Evolutionary conservation across 2,329 filamentous ascomycete species (phyloP), one percentile per base, ranked within the genome.

Genomic region (Chrysosporium keratinophilum): DNA sequence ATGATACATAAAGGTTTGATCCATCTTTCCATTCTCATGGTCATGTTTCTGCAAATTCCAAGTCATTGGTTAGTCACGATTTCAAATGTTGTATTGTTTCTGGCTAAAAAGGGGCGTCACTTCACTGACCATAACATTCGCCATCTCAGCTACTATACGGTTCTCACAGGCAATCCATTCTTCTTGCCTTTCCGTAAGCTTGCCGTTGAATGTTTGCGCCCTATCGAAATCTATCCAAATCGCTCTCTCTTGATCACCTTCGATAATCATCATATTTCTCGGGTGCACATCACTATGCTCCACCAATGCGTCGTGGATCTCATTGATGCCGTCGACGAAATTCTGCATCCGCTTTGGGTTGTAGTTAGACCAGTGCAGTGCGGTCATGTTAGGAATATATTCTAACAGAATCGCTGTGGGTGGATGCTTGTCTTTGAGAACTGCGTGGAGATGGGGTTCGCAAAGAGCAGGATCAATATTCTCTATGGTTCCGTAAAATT

Each of bases 191-290:
- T 51, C 48, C 14, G 37, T 50, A 39, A 50, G 33, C 20, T 50
- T 10, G 19, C 46, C 48, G 42, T 46, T 33, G 31, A 43, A 56
- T 10, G 55, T 56, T n/a, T 37, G 34, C 4, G 59, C 57, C 46
- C 62, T 55, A 54, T 65, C 59, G 44, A 65, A 64, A 57, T 62
- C 60, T 31, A 64, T 47, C 60, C 57, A 64, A 14, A 64, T 56
- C 5, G 60, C 45, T 33, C 58, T 55, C 31, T 53, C 50, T 33
- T 45, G 42, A 6, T 56, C 50, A 3, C 54, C 59, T 48, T 55
- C 52, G 1, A 63, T 56, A 37, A 62, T 35, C 19, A 66, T 58
- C 46, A 66, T 62, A 51, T 63, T 62, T 41, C 59, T 63, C 0
- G 63, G 62, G 23, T 62, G 59, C 2, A 63, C 52, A 54, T 65